A percentile compares a stretch with the other conserved stretches of the same genome.
Conservation (phyloP, 345 rosid genomes). For the Mallotus nudiflorus region DNA sequence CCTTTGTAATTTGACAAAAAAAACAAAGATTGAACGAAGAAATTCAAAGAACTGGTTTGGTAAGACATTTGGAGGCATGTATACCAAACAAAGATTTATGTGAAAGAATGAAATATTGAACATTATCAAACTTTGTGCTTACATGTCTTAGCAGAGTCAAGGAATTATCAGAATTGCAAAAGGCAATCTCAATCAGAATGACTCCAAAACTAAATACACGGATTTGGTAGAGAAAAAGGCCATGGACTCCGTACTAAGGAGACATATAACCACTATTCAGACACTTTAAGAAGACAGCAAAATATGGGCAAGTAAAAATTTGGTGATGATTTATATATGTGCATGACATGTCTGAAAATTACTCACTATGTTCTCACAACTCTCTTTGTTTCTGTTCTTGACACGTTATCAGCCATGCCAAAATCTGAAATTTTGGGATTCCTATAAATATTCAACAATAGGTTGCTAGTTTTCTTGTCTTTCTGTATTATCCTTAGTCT, state of each 20-base stretch:
- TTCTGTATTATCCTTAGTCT: background rate
- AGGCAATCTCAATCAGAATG: background rate
- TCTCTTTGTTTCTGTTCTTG: background rate
- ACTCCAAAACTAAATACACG: constrained; percentile 2
- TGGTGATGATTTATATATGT: too few species aligned
- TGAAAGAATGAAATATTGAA: too few species aligned
- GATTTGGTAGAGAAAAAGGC: constrained; percentile 4
- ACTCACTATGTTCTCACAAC: background rate
- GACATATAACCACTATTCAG: background rate
- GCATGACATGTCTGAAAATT: too few species aligned
- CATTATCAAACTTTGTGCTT: too few species aligned
- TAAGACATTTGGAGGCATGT: too few species aligned
- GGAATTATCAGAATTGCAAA: background rate
- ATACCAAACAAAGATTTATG: too few species aligned
- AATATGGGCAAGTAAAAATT: too few species aligned
- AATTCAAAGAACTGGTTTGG: too few species aligned
- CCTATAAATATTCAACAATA: background rate
- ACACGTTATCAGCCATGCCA: background rate
- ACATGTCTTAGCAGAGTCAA: background rate
- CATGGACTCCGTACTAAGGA: background rate
- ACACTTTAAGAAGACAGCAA: too few species aligned
- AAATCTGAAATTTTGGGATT: constrained; percentile 4
- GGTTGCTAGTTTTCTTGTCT: background rate
- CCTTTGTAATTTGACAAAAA: too few species aligned
- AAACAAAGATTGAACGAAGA: too few species aligned